These are phyloP conservation scores for Arthrobotrys sphaeroides DNA, from an alignment of 2,329 filamentous ascomycete genomes.

Conservation along the genomic window DNA sequence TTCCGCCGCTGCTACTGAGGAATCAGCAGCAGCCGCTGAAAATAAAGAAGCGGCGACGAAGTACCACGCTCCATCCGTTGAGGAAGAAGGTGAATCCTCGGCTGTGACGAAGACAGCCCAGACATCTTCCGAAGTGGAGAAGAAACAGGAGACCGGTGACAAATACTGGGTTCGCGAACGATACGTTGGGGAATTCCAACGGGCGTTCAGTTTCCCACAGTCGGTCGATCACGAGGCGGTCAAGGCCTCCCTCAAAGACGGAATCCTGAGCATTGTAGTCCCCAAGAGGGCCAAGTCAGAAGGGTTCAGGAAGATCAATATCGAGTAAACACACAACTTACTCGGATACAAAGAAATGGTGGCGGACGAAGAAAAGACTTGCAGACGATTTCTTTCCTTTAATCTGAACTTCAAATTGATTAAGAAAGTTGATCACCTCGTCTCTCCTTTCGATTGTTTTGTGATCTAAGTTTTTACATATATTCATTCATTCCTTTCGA, in stretches of 20 bases:
- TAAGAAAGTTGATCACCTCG: not conserved
- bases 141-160: constrained; percentile 8
- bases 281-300: constrained; percentile 49
- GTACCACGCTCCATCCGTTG: constrained; percentile 31
- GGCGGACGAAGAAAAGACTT: not conserved
- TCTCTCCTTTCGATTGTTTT: not conserved
- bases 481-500: not conserved
- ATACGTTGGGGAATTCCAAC: constrained; percentile 54
- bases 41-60: not conserved
- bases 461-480: not conserved
- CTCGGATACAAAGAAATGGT: not conserved
- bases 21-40: not conserved
- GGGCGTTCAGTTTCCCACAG: constrained; percentile 52
- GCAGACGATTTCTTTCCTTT: no score
- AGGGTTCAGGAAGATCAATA: constrained; percentile 38
- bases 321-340: constrained; percentile 42
- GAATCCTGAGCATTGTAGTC: constrained; percentile 50
- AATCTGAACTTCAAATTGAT: not conserved
- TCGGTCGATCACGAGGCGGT: constrained; percentile 52
- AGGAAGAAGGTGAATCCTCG: constrained; percentile 19
- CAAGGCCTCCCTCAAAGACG: constrained; percentile 52
- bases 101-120: not conserved
- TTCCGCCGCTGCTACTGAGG: not conserved
- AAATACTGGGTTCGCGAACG: constrained; percentile 54
- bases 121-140: constrained; percentile 12